A percentile compares a stretch with the other conserved stretches of the same genome.
These are phyloP conservation scores for Rhizodiscina lignyota DNA, from an alignment of 495 filamentous ascomycete genomes.

Conservation along the genomic window DNA sequence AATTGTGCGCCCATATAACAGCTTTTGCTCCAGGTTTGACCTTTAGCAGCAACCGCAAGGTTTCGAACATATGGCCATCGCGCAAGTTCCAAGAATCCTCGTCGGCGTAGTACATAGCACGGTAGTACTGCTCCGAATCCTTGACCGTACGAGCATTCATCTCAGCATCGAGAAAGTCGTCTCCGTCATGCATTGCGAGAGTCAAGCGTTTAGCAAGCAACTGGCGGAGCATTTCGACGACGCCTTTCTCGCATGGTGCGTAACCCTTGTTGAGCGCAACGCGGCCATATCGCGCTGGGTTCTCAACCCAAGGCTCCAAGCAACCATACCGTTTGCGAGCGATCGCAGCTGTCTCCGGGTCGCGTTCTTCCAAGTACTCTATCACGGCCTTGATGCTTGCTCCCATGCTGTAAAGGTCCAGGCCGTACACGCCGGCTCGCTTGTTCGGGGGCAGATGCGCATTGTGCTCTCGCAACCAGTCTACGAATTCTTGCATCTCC, in stretches of 20 bases:
- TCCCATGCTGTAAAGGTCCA: slow-evolving; percentile 40
- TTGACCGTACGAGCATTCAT: slow-evolving; percentile 38
- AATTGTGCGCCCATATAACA: slow-evolving; percentile 45
- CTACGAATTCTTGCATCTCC: slow-evolving; percentile 38
- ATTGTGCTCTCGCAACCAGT: slow-evolving; percentile 38
- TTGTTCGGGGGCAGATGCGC: slow-evolving; percentile 15
- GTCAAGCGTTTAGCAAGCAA: slow-evolving; percentile 29
- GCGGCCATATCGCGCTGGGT: slow-evolving; percentile 36
- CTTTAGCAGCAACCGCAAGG: slow-evolving; percentile 29
- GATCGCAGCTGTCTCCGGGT: slow-evolving; percentile 27
- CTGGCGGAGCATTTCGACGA: slow-evolving; percentile 30
- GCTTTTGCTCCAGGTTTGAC: slow-evolving; percentile 29
- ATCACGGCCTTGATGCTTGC: slow-evolving; percentile 33
- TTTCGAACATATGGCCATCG: slow-evolving; percentile 42
- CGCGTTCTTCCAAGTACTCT: slow-evolving; percentile 33
- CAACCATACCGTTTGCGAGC: slow-evolving; percentile 31
- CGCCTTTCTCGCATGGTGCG: slow-evolving; percentile 30
- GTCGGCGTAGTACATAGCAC: slow-evolving; percentile 39
- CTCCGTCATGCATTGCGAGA: slow-evolving; percentile 25
- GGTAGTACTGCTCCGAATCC: slow-evolving; percentile 43
- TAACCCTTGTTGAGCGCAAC: slow-evolving; percentile 26
- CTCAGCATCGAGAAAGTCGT: slow-evolving; percentile 35
- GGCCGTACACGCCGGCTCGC: slow-evolving; percentile 33
- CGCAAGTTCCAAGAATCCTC: slow-evolving; percentile 40
- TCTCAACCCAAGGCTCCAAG: slow-evolving; percentile 33